Percentiles rank a stretch among this genome's conserved stretches.
Conservation (phyloP, 1,284 basidiomycete species). For the Sanghuangporus baumii region DNA sequence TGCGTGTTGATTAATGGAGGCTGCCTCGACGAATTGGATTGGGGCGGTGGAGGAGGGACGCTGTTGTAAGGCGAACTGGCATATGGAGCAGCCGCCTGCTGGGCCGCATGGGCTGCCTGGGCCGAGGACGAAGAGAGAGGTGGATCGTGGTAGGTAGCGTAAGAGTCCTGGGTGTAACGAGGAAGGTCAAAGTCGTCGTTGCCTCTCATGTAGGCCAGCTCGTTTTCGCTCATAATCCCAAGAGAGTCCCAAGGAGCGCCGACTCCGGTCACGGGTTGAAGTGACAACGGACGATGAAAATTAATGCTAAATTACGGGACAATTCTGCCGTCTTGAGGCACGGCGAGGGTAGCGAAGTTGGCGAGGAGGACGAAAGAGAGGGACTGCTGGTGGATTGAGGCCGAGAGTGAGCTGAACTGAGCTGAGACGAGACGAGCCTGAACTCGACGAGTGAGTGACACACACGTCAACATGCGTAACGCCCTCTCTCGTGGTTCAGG, state of each 20-base stretch:
- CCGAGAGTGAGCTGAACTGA: neutral
- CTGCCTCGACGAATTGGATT: slow-evolving; percentile 23
- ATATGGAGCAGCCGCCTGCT: slow-evolving; percentile 40
- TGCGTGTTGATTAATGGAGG: slow-evolving; percentile 28
- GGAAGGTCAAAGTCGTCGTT: slow-evolving; percentile 68
- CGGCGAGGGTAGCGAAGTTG: neutral
- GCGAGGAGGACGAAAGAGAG: neutral
- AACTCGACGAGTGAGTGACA: neutral
- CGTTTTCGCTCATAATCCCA: slow-evolving; percentile 21
- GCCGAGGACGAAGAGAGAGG: slow-evolving; percentile 60
- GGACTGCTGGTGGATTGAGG: neutral
- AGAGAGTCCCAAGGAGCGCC: neutral
- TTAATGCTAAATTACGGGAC: neutral
- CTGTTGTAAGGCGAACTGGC: slow-evolving; percentile 39
- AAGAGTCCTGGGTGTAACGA: slow-evolving; percentile 66
- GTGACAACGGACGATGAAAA: neutral
- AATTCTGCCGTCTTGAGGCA: neutral
- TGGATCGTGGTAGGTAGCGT: slow-evolving; percentile 39
- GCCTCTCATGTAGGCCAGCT: slow-evolving; percentile 48
- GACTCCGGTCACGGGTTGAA: neutral
- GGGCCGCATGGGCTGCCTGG: slow-evolving; percentile 41
- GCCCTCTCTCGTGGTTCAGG: neutral
- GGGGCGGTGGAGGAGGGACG: slow-evolving; percentile 35
- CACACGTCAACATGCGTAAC: neutral
- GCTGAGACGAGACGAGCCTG: neutral